Evolutionary conservation across 768 basidiomycete species (phyloP).

Genomic region (Rhodotorula paludigena): DNA sequence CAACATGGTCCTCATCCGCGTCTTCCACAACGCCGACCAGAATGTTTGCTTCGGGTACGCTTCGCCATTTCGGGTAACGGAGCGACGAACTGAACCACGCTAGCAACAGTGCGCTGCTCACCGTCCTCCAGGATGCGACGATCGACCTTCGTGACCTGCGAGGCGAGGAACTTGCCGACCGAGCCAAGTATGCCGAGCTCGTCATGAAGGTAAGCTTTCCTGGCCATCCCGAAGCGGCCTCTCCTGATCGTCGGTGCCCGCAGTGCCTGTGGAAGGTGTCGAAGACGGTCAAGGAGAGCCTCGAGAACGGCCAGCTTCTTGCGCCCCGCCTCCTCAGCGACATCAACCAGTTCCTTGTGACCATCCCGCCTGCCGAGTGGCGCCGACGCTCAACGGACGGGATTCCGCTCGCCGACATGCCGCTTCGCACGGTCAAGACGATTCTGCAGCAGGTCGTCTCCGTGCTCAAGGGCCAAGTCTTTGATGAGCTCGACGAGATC

Average conservation of each 20-base stretch:
- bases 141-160: slow-evolving; percentile 64
- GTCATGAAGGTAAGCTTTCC: slow-evolving; percentile 41
- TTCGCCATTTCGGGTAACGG: slow-evolving; percentile 40
- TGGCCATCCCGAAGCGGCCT: not conserved
- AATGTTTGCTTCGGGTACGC: slow-evolving; percentile 86
- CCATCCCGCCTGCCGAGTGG: slow-evolving; percentile 93
- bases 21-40: slow-evolving; percentile 78
- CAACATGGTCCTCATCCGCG: slow-evolving; percentile 92
- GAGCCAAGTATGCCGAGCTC: slow-evolving; percentile 52
- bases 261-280: slow-evolving; percentile 99
- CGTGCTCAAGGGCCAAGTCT: slow-evolving; percentile 80
- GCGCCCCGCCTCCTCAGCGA: slow-evolving; percentile 84
- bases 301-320: slow-evolving; percentile 71
- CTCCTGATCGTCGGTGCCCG: slow-evolving; percentile 49
- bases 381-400: slow-evolving; percentile 81
- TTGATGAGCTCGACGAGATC: slow-evolving; percentile 83
- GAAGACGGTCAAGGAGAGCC: slow-evolving; percentile 85
- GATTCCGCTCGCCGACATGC: slow-evolving; percentile 96
- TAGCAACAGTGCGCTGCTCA: slow-evolving; percentile 69
- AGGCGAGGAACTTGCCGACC: slow-evolving; percentile 81
- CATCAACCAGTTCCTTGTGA: slow-evolving; percentile 88
- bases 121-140: slow-evolving; percentile 53
- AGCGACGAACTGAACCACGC: not conserved
- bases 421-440: slow-evolving; percentile 92
- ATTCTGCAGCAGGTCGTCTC: slow-evolving; percentile 97